Percentiles rank a stretch among this genome's conserved stretches.
Conservation (phyloP, 2,329 filamentous ascomycete genomes). For the Xylaria multiplex region DNA sequence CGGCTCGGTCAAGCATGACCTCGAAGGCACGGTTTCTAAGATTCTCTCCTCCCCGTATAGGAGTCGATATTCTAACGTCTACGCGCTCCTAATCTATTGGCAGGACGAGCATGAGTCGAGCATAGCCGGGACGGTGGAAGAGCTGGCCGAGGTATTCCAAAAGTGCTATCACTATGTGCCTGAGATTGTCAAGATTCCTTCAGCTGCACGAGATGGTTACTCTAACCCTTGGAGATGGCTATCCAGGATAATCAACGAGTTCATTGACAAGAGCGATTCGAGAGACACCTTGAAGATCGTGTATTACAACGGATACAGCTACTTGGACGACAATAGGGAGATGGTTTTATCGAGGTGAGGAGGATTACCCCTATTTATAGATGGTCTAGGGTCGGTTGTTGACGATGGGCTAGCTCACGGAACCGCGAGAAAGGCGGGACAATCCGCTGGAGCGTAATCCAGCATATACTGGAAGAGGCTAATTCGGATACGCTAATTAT, state of each 20-base stretch:
- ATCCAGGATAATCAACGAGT: constrained; percentile 61
- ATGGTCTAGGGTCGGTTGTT: constrained; percentile 33
- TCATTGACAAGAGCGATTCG: constrained; percentile 63
- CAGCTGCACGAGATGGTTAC: constrained; percentile 55
- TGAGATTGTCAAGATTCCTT: constrained; percentile 61
- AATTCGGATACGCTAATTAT: constrained; percentile 65
- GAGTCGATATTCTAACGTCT: constrained; percentile 63
- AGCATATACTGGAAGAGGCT: constrained; percentile 66
- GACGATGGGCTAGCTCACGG: constrained; percentile 55
- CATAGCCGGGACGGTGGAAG: constrained; percentile 56
- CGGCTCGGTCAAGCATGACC: constrained; percentile 61
- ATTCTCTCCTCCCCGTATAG: constrained; percentile 62
- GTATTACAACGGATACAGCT: constrained; percentile 66
- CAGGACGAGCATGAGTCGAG: constrained; percentile 61
- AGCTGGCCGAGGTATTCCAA: constrained; percentile 62
- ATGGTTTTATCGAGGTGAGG: constrained; percentile 67
- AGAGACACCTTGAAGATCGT: constrained; percentile 68
- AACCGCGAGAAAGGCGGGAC: constrained; percentile 57
- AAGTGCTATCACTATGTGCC: constrained; percentile 63
- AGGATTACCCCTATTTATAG: not conserved
- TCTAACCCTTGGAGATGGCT: constrained; percentile 65
- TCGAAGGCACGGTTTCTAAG: constrained; percentile 62
- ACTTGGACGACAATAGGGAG: constrained; percentile 64
- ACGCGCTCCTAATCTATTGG: constrained; percentile 66
- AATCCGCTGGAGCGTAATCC: constrained; percentile 66